phyloP scores from a whole-genome alignment of 768 basidiomycete species.

The Agrocybe chaxingu region DNA sequence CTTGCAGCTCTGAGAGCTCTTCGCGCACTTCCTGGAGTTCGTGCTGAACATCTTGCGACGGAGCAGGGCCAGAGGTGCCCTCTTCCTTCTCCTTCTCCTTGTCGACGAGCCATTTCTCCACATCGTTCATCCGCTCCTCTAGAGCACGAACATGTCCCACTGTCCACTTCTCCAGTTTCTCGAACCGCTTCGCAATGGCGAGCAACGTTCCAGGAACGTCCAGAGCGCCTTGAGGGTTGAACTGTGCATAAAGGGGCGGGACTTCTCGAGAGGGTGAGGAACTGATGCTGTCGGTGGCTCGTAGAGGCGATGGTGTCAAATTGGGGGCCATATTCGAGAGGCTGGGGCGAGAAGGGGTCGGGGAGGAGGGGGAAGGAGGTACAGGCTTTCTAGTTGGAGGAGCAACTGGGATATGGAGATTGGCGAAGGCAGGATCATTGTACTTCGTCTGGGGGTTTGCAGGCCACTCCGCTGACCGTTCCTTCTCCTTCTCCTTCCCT shows the following conservation, averaged over 20 bases:
- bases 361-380: conserved; percentile 57
- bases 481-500: conserved; percentile 43
- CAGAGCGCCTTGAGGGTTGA: conserved; percentile 64
- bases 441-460: conserved; percentile 48
- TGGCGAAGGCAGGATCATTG: conserved; percentile 55
- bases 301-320: conserved; percentile 64
- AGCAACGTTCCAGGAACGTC: conserved; percentile 76
- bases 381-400: conserved; percentile 45
- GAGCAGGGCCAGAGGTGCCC: conserved; percentile 12
- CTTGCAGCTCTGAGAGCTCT: conserved; percentile 69
- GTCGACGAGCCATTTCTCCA: conserved; percentile 87
- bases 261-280: conserved; percentile 54
- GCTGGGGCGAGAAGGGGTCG: conserved; percentile 57
- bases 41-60: conserved; percentile 25
- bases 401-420: conserved; percentile 46
- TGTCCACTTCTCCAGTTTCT: conserved; percentile 89
- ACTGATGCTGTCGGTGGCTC: conserved; percentile 37
- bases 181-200: conserved; percentile 75
- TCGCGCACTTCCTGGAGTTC: conserved; percentile 59
- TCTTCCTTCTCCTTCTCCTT: conserved; percentile 68
- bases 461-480: conserved; percentile 53
- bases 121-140: conserved; percentile 90
- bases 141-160: conserved; percentile 84
- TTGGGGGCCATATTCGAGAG: conserved; percentile 48
- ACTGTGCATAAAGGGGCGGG: conserved; percentile 76